These are phyloP conservation scores for Apophysomyces trapeziformis DNA, from an alignment of 371 early-diverging fungal species.

Conservation along the genomic window DNA sequence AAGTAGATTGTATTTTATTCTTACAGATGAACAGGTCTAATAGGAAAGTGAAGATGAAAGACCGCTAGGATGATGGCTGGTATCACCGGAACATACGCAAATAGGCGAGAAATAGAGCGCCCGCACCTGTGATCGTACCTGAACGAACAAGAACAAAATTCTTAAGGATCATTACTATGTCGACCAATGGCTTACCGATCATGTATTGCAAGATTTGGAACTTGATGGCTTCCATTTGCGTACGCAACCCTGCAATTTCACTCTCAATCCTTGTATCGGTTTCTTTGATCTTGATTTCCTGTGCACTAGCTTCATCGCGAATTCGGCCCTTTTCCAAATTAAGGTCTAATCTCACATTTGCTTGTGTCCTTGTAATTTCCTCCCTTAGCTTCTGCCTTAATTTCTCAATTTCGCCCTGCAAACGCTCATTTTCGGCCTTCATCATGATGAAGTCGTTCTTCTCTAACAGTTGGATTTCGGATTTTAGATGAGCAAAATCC, in stretches of 20 bases:
- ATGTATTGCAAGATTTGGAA: slow-evolving; percentile 85
- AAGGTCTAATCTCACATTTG: slow-evolving; percentile 87
- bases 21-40: neutral
- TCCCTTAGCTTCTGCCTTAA: slow-evolving; percentile 80
- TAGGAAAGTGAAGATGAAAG: neutral
- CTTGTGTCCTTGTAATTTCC: slow-evolving; percentile 85
- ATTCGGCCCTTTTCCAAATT: slow-evolving; percentile 90
- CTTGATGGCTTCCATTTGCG: slow-evolving; percentile 92
- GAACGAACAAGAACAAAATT: slow-evolving; percentile 1
- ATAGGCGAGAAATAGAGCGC: slow-evolving; percentile 75
- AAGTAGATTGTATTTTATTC: neutral
- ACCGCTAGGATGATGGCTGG: neutral
- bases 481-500: slow-evolving; percentile 88
- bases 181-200: slow-evolving; percentile 48
- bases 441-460: slow-evolving; percentile 90
- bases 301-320: slow-evolving; percentile 81
- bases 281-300: slow-evolving; percentile 86
- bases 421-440: slow-evolving; percentile 82
- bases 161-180: neutral
- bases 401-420: slow-evolving; percentile 80
- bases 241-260: slow-evolving; percentile 82
- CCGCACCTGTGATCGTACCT: slow-evolving; percentile 85
- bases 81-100: slow-evolving; percentile 65
- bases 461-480: slow-evolving; percentile 87
- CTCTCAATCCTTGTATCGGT: slow-evolving; percentile 89